Evolutionary conservation across 805 yeast genomes (phyloP), one percentile per base, ranked within the genome.

Genomic region (Candida glaebosa): DNA sequence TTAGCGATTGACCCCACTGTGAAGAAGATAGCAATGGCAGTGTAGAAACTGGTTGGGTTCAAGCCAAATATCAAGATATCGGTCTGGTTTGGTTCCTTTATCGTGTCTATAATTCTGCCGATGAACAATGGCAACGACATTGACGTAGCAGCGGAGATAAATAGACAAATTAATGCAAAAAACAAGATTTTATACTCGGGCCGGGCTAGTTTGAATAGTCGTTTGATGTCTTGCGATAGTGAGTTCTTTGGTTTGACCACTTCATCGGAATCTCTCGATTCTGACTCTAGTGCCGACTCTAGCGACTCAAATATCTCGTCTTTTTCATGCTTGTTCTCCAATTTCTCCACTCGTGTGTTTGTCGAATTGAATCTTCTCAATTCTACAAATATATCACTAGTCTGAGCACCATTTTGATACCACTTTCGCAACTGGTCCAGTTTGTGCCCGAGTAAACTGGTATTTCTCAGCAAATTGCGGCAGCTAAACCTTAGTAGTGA

Each of bases 41-140:
- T 52, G 54, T 84, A 84, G 58, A 91, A 91, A 34, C 77, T 75
- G n/a, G 64, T 52, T 40, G 79, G 71, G 0, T 85, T 70, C 10
- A 87, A 55, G 0, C 95, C 95, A 45, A 75, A 74, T 12, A 65
- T 52, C 25, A 38, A 19, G 8, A 6, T 31, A 24, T 20, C 19
- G n/a, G 19, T 12, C 30, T 22, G 3, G 9, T 41, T 46, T 3
- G 48, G 45, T 2, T 61, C 65, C 39, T 65, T 75, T 3, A 85
- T 81, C 2, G 82, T 75, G 59, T 90, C 98, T 16, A 91, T 75
- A 37, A 90, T 81, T 53, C 85, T 85, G 24, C 98, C 98, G 42
- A 91, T 84, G 18, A 87, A 72, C 34, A 83, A 67, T 5, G 98
- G 98, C 33, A 91, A 69, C 9, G 83, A 63, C 87, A 91, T 84